Evolutionary conservation across 345 rosid genomes (phyloP).

Genomic region (Cardiospermum halicacabum): DNA sequence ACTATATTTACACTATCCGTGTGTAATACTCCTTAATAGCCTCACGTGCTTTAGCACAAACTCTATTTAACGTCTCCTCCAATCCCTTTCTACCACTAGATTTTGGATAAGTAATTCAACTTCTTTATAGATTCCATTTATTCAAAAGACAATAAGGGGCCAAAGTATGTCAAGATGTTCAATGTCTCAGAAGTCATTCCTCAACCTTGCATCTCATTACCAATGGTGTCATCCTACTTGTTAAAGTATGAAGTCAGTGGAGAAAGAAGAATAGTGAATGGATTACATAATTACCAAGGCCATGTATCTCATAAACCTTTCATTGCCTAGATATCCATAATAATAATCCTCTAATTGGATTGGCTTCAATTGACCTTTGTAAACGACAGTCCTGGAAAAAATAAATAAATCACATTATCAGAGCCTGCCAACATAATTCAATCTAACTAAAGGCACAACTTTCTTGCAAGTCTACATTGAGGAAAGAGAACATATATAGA

Average conservation of each 20-base stretch:
- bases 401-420: neutral
- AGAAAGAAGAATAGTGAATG: slow-evolving; percentile 56
- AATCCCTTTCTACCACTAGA: slow-evolving; percentile 82
- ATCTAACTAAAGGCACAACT: slow-evolving; percentile 1
- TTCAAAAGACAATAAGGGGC: slow-evolving; percentile 70
- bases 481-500: slow-evolving; percentile 96
- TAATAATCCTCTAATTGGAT: slow-evolving; percentile 83
- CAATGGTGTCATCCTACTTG: slow-evolving; percentile 95
- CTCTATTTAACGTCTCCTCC: slow-evolving; percentile 82
- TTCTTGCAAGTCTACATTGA: slow-evolving; percentile 54
- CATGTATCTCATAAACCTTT: slow-evolving; percentile 99
- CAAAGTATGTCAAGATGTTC: slow-evolving; percentile 82
- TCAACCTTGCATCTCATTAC: slow-evolving; percentile 98
- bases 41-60: slow-evolving; percentile 77
- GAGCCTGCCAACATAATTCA: neutral
- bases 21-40: slow-evolving; percentile 87
- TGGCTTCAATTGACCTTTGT: slow-evolving; percentile 96
- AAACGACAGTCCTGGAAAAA: slow-evolving; percentile 76
- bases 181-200: slow-evolving; percentile 99
- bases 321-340: slow-evolving; percentile 95
- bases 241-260: slow-evolving; percentile 93
- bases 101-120: slow-evolving; percentile 82
- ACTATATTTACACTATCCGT: too few species aligned
- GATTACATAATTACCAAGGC: slow-evolving; percentile 98
- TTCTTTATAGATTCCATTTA: slow-evolving; percentile 87